These are phyloP conservation scores for Dissophora ornata DNA, from an alignment of 192 early-diverging fungal genomes.

Conservation along the genomic window DNA sequence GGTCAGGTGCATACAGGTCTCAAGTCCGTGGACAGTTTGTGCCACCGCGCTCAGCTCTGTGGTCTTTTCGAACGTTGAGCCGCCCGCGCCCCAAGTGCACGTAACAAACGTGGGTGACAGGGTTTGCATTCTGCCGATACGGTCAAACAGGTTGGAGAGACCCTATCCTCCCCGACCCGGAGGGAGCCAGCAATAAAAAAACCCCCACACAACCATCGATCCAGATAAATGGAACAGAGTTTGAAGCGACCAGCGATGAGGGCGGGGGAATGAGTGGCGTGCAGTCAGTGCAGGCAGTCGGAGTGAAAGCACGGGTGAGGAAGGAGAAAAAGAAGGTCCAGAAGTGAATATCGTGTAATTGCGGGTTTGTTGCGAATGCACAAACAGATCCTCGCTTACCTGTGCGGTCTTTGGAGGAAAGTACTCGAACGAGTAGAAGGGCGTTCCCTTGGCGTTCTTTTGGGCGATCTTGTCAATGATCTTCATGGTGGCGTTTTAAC, in stretches of 20 bases:
- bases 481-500: slow-evolving; percentile 59
- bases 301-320: background rate
- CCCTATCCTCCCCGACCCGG: too few relatives aligned
- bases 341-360: slow-evolving; percentile 54
- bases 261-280: too few relatives aligned
- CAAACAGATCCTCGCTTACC: slow-evolving; percentile 34
- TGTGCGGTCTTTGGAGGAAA: slow-evolving; percentile 92
- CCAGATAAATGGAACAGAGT: slow-evolving; percentile 43
- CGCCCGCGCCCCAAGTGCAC: slow-evolving; percentile 90
- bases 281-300: background rate
- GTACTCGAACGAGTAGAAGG: slow-evolving; percentile 90
- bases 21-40: slow-evolving; percentile 80
- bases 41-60: slow-evolving; percentile 77
- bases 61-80: slow-evolving; percentile 78
- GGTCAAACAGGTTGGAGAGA: slow-evolving; percentile 84
- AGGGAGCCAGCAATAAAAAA: too few relatives aligned
- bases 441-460: slow-evolving; percentile 67
- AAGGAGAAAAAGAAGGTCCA: slow-evolving; percentile 28
- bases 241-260: too few relatives aligned
- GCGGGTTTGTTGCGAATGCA: background rate
- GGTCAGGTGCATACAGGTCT: slow-evolving; percentile 87
- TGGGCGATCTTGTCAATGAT: slow-evolving; percentile 73
- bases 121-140: slow-evolving; percentile 82
- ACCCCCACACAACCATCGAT: too few relatives aligned
- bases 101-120: slow-evolving; percentile 82